Base-by-base conservation (phyloP, 192 early-diverging fungal species). In the Hyaloraphidium curvatum region DNA sequence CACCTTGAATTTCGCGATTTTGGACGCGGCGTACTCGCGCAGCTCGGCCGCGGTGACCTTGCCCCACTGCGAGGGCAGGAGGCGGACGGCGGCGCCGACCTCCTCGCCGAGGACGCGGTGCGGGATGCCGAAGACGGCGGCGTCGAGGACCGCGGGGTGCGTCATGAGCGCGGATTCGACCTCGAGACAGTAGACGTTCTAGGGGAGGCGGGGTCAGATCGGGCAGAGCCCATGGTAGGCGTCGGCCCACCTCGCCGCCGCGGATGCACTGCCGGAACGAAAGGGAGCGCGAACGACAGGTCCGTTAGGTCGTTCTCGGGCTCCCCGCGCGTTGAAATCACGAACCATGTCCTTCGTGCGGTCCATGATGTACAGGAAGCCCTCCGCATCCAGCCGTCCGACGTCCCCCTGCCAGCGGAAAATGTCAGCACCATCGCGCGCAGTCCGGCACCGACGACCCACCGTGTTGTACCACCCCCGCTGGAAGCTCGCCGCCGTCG, bases 381-480 rank as follows among this genome's bases (percentile, higher is more conserved):
- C 62, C 3, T 55, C 52, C 16, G 58, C 50, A 23, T 59, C 53
- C 1, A 63, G 17, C 5, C n/a, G 26, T 23, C 53, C 57, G 50
- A 64, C 30, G 37, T 64, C 62, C n/a, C 62, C 62, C 26, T 55
- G 55, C 28, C 14, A 16, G 28, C 14, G 57, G 4, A 55, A 13
- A n/a, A 16, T 17, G 30, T 37, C 17, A 17, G 17, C 35, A 11
- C 11, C 35, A 37, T 17, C 17, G 35, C 17, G 11, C 17, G 35
- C n/a, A n/a, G n/a, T n/a, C n/a, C n/a, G n/a, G n/a, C 33, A 37
- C 33, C 7, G n/a, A 7, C n/a, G 9, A 37, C 58, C 62, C 16
- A 58, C 62, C 39, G 61, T 64, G 25, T 48, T 22, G 53, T 58
- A 50, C 58, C 58, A 64, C 28, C 62, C 62, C 13, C 53, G 41